A percentile compares a stretch with the other conserved stretches of the same genome.
These are phyloP conservation scores for Pyracantha coccinea DNA, from an alignment of 331 rosid genomes.

Conservation along the genomic window DNA sequence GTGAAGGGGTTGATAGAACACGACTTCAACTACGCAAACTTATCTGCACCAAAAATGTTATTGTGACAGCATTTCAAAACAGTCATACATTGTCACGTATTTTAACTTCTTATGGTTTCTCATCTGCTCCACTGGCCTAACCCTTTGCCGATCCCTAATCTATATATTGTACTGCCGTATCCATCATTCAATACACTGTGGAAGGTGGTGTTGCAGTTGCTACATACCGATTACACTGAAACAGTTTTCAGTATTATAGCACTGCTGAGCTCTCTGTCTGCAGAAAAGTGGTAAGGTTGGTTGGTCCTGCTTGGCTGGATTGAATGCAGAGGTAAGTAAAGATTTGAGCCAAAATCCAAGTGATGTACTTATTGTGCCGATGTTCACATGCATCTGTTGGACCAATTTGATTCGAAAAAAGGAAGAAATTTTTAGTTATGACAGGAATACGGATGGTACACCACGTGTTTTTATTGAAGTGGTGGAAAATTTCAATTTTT, in stretches of 20 bases:
- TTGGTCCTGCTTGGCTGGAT: background rate
- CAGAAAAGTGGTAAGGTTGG: background rate
- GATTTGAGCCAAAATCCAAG: background rate
- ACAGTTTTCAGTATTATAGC: background rate
- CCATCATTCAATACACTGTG: background rate
- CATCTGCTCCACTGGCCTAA: background rate
- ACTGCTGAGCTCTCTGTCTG: background rate
- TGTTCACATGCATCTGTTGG: background rate
- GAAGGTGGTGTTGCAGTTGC: background rate
- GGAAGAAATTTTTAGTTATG: no score
- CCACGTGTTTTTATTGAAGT: no score
- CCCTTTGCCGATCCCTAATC: background rate
- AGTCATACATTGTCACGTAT: no score
- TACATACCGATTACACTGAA: background rate
- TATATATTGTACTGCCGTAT: background rate
- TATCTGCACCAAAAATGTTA: background rate
- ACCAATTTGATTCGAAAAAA: background rate
- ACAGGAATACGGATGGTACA: no score
- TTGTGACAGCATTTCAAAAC: no score
- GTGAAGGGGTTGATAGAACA: background rate
- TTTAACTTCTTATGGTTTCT: background rate
- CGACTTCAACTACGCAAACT: background rate
- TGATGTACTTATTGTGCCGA: background rate
- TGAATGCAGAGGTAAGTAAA: background rate
- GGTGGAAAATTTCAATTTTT: no score